Evolutionary conservation across 225 moss, liverwort and hornwort genomes (phyloP), one percentile per base, ranked within the genome.

Genomic region (Lunularia cruciata): DNA sequence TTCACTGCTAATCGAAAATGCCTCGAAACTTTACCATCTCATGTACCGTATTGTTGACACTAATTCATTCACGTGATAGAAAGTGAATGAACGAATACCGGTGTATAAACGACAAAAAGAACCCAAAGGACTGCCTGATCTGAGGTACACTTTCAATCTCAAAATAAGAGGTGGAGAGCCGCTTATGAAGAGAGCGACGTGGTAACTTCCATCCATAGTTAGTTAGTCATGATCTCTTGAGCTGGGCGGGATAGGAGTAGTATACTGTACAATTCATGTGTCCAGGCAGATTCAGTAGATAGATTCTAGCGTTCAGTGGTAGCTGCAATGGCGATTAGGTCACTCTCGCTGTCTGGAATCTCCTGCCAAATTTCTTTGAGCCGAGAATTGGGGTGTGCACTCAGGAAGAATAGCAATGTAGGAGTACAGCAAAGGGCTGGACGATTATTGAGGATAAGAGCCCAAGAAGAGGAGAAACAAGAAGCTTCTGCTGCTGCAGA

Each of bases 361-460:
- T 33, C 75, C 0, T 75, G 75, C 75, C 71, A 74, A 33, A 66
- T 79, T 2, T 71, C 67, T 30, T 45, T 19, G 31, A 38, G n/a
- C n/a, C n/a, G 38, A 42, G 33, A 67, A 53, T 35, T 47, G 42
- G 51, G 19, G 22, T 12, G 18, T 12, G 56, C 46, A 36, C 37
- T 39, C 52, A 72, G 48, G 56, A 65, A 43, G 42, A 73, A 56
- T 56, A 54, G 32, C 3, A 9, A 3, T 15, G 49, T 30, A 12
- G 31, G 60, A 27, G 32, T 5, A 18, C 34, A 53, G 37, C 37
- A 37, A 36, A 68, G 53, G 22, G 14, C 25, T 46, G 23, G 65
- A n/a, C n/a, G n/a, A n/a, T 34, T 51, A 36, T 6, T 43, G 18
- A 72, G 26, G 14, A 34, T 56, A 4, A 69, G 78, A 47, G 77